Percentiles rank a stretch among this genome's conserved stretches.
phyloP scores from a whole-genome alignment of 345 rosid species.

The Gossypium herbaceum region DNA sequence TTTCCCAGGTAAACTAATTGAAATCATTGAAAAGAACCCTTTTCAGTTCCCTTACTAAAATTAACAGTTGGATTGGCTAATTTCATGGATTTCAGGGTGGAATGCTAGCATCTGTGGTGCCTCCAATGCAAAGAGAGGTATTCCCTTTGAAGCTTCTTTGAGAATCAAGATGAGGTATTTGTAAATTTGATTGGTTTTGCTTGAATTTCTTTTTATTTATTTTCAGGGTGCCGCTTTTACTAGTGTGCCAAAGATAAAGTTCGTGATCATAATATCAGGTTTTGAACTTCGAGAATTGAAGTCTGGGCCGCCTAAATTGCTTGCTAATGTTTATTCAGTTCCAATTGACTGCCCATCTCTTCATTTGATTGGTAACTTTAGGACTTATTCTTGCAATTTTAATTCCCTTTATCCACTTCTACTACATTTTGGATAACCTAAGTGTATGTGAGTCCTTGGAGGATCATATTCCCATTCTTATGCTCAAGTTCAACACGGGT shows the following conservation, averaged over 20 bases:
- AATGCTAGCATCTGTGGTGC: conserved; percentile 38
- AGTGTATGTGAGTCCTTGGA: neutral
- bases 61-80: neutral
- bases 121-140: conserved; percentile 34
- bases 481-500: neutral
- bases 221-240: conserved; percentile 22
- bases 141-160: neutral
- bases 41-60: neutral
- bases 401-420: neutral
- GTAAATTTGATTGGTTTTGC: neutral
- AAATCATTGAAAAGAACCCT: neutral
- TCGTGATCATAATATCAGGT: conserved; percentile 19
- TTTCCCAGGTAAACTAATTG: conserved; percentile 39
- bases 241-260: conserved; percentile 17
- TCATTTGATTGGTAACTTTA: conserved; percentile 15
- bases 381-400: neutral
- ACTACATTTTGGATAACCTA: neutral
- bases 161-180: conserved; percentile 1
- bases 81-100: conserved; percentile 34
- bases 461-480: neutral
- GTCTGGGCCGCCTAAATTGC: conserved; percentile 14
- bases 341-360: conserved; percentile 8
- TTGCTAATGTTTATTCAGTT: conserved; percentile 7
- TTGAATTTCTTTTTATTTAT: neutral
- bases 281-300: conserved; percentile 7